Evolutionary conservation across 768 basidiomycete species (phyloP), one percentile per base, ranked within the genome.

Genomic region (Tulasnella sp.): DNA sequence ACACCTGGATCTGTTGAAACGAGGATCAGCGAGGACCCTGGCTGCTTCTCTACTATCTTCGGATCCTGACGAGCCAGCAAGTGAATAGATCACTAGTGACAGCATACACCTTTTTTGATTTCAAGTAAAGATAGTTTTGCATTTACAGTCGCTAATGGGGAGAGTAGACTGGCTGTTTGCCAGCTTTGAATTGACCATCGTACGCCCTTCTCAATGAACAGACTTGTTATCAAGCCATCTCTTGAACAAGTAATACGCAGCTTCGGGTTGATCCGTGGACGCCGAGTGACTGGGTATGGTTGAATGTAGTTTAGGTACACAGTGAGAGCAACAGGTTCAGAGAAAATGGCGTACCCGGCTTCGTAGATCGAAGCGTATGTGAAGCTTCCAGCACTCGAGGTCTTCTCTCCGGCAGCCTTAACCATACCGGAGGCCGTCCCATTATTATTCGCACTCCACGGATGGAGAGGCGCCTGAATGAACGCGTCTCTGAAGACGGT

Each of bases 321-420:
- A 29, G 9, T 9, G 5, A 29, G 22, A 8, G 1, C 0, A 26
- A 5, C 5, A 59, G 22, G 4, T 59, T 1, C 26, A 9, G n/a
- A 59, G n/a, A n/a, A n/a, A n/a, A 59, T 29, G 52, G 14, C 52
- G 3, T 19, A 94, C 85, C 94, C 95, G 32, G 94, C 92, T 75
- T 91, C 89, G 75, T 86, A 82, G 39, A 96, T 84, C 42, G 84
- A 84, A 11, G 92, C 90, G 74, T 90, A 95, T 0, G 92, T 92
- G 63, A 94, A 82, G 76, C 92, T 94, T 17, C 94, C 92, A 3
- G 90, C 90, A 32, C 7, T 5, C 12, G 85, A 83, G 72, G 82
- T 83, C 19, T 81, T 82, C 2, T 88, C 87, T 52, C 89, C 90
- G 1, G 91, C 90, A 47, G 84, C 84, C 72, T 90, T 86, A 11